Percentiles rank a stretch among this genome's conserved stretches.
These are phyloP conservation scores for Pichia sp. DNA, from an alignment of 1,139 yeast genomes.

Conservation along the genomic window DNA sequence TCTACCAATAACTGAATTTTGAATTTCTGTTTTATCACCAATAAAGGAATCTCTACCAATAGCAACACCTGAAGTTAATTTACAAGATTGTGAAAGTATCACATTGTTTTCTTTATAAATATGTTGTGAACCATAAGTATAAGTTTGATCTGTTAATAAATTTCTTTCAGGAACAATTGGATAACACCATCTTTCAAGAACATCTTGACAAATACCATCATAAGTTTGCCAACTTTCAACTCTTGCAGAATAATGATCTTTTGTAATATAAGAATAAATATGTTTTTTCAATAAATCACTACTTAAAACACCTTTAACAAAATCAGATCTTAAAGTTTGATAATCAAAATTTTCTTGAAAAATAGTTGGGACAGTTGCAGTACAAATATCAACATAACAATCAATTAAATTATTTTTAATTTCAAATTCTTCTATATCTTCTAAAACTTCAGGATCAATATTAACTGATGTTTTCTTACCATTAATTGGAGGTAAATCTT, in stretches of 20 bases:
- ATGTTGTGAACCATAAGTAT: constrained; percentile 74
- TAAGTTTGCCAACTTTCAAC: constrained; percentile 93
- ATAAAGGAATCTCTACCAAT: constrained; percentile 72
- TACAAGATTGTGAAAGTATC: constrained; percentile 87
- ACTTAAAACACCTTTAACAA: constrained; percentile 83
- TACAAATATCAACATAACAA: constrained; percentile 92
- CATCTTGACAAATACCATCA: constrained; percentile 86
- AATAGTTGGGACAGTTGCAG: constrained; percentile 91
- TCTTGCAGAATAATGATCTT: constrained; percentile 82
- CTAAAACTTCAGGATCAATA: constrained; percentile 80
- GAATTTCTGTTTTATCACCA: constrained; percentile 50
- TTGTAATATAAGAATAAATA: constrained; percentile 75
- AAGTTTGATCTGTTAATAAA: constrained; percentile 62
- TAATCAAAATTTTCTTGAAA: constrained; percentile 96
- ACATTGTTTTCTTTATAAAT: constrained; percentile 81
- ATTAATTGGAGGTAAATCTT: constrained; percentile 61
- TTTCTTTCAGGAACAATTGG: constrained; percentile 89
- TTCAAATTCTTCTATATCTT: constrained; percentile 68
- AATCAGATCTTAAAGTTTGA: constrained; percentile 78
- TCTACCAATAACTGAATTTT: constrained; percentile 75
- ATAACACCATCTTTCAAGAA: constrained; percentile 84
- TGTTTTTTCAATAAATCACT: constrained; percentile 88
- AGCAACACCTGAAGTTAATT: constrained; percentile 66
- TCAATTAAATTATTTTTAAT: constrained; percentile 90
- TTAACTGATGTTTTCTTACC: constrained; percentile 42